phyloP scores from a whole-genome alignment of 495 filamentous ascomycete species.

The Bacidia rubella region DNA sequence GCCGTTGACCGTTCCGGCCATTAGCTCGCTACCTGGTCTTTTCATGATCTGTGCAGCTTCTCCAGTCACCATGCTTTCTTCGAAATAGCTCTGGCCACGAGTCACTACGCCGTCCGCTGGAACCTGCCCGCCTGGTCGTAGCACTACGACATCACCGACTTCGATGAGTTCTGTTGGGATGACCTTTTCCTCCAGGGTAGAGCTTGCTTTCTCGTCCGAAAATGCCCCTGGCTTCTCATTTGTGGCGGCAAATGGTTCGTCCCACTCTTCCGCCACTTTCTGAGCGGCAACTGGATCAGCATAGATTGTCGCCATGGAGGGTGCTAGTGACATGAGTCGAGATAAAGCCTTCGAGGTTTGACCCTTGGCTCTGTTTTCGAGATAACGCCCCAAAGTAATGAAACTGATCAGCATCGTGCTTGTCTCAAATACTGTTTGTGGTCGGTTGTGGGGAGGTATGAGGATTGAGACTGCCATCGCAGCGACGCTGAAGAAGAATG shows the following conservation, averaged over 20 bases:
- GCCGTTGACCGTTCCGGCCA: constrained; percentile 96
- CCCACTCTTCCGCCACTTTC: constrained; percentile 75
- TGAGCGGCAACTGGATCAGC: constrained; percentile 90
- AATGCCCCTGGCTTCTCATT: constrained; percentile 31
- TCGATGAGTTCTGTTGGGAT: constrained; percentile 94
- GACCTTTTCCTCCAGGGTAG: constrained; percentile 59
- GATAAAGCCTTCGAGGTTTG: constrained; percentile 92
- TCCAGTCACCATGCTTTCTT: constrained; percentile 98
- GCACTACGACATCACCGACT: constrained; percentile 82
- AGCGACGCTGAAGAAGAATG: constrained; percentile 90
- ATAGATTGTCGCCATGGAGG: constrained; percentile 95
- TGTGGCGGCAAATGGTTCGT: constrained; percentile 17
- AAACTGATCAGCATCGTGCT: constrained; percentile 99
- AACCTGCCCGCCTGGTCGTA: constrained; percentile 91
- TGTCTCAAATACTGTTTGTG: constrained; percentile 87
- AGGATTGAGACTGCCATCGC: constrained; percentile 75
- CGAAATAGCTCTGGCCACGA: constrained; percentile 79
- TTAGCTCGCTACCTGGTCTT: constrained; percentile 59
- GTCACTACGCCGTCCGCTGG: constrained; percentile 85
- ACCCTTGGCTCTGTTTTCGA: constrained; percentile 93
- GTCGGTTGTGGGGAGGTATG: constrained; percentile 54
- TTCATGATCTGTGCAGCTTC: constrained; percentile 92
- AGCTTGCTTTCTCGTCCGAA: constrained; percentile 27
- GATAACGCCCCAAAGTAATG: constrained; percentile 76
- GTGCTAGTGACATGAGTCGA: constrained; percentile 87